Percentiles rank a stretch among this genome's conserved stretches.
Evolutionary conservation across 179 eudicot species (phyloP).

Genomic region (Beta macrorhiza): DNA sequence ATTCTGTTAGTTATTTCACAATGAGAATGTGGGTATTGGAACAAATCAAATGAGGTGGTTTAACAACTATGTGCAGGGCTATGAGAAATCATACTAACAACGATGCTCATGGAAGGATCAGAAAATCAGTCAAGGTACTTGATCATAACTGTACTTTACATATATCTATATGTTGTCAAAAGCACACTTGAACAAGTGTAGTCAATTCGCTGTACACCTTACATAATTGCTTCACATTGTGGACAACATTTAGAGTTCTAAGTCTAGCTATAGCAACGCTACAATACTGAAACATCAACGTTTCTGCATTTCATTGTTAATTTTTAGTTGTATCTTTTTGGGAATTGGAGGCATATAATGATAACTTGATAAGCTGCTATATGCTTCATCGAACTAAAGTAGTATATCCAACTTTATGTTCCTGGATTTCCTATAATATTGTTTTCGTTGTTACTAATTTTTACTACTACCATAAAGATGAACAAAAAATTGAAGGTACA

Average conservation of each 20-base stretch:
- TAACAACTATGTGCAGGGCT: conserved; percentile 37
- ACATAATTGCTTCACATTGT: background rate
- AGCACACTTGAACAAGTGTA: background rate
- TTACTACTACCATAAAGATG: background rate
- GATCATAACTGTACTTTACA: conserved; percentile 10
- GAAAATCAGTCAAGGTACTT: conserved; percentile 60
- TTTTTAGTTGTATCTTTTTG: background rate
- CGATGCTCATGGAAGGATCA: conserved; percentile 34
- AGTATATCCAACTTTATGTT: background rate
- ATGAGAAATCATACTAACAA: conserved; percentile 43
- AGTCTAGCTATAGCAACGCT: background rate
- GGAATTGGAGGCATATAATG: background rate
- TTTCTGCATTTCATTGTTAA: background rate
- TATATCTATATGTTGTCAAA: background rate
- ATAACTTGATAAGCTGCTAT: background rate
- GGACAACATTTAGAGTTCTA: background rate
- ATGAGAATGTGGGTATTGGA: background rate
- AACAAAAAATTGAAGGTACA: background rate
- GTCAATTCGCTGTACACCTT: background rate
- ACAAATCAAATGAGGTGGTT: background rate
- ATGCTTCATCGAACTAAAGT: background rate
- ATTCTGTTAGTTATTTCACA: background rate
- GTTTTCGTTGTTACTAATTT: background rate
- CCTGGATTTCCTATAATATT: background rate
- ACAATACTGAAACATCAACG: background rate